phyloP scores from a whole-genome alignment of 768 basidiomycete genomes.

The Russula compacta region DNA sequence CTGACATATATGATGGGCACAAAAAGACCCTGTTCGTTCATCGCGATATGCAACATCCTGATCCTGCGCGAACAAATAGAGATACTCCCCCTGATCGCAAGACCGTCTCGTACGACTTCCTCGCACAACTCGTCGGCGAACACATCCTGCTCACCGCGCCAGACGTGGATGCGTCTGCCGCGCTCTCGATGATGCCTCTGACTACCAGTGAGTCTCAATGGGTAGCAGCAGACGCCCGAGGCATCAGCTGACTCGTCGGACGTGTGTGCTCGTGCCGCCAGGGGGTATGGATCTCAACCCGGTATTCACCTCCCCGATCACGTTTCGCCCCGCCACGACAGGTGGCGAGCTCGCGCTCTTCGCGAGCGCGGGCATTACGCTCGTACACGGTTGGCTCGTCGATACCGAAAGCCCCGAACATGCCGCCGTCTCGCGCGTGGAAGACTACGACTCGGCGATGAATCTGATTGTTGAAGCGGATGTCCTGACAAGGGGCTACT shows the following conservation, averaged over 20 bases:
- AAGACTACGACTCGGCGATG: slow-evolving; percentile 69
- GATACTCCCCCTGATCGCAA: slow-evolving; percentile 58
- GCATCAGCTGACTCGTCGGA: not conserved
- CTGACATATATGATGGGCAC: not conserved
- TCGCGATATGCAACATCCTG: slow-evolving; percentile 88
- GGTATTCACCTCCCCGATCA: slow-evolving; percentile 57
- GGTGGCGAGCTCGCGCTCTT: slow-evolving; percentile 82
- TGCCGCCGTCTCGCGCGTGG: slow-evolving; percentile 38
- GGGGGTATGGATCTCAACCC: slow-evolving; percentile 90
- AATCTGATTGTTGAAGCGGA: slow-evolving; percentile 74
- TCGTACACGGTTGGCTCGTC: slow-evolving; percentile 88
- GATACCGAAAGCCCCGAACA: slow-evolving; percentile 59
- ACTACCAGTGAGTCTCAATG: slow-evolving; percentile 40
- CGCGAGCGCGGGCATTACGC: slow-evolving; percentile 65
- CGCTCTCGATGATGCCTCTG: slow-evolving; percentile 54
- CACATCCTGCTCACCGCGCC: slow-evolving; percentile 57
- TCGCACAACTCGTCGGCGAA: slow-evolving; percentile 77
- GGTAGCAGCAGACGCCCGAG: not conserved
- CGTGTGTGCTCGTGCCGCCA: slow-evolving; percentile 22
- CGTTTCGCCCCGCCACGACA: slow-evolving; percentile 53
- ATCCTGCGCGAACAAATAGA: slow-evolving; percentile 76
- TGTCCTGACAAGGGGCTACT: slow-evolving; percentile 58
- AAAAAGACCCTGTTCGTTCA: slow-evolving; percentile 78
- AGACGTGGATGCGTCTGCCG: slow-evolving; percentile 58
- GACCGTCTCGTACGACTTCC: slow-evolving; percentile 75